Evolutionary conservation across 176 grass and related monocot genomes (phyloP).

Genomic region (Areca catechu): DNA sequence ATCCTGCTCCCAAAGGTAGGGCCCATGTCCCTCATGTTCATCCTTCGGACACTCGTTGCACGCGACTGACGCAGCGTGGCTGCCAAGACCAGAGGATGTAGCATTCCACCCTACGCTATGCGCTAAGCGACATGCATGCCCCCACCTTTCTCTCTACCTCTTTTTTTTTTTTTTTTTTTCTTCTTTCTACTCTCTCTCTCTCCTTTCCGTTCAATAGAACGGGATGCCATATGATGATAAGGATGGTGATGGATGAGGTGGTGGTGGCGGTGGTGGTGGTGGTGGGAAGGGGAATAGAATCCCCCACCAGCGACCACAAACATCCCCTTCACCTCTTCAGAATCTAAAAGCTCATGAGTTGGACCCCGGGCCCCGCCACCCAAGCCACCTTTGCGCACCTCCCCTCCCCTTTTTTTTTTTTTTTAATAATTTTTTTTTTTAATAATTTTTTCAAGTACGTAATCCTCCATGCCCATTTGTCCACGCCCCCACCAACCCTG

Average conservation of each 20-base stretch:
- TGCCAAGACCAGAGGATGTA: not conserved
- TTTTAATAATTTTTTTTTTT: not conserved
- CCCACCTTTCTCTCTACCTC: not conserved
- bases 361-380: conserved; percentile 4
- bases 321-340: conserved; percentile 9
- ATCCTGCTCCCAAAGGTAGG: too few relatives aligned
- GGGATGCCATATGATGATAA: not conserved
- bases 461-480: too few relatives aligned
- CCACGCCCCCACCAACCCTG: too few relatives aligned
- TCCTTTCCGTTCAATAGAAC: not conserved
- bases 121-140: not conserved
- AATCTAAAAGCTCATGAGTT: conserved; percentile 21
- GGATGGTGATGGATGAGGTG: not conserved
- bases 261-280: not conserved
- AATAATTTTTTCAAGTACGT: too few relatives aligned
- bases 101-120: not conserved
- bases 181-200: not conserved
- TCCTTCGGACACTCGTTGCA: too few relatives aligned
- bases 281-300: conserved; percentile 7
- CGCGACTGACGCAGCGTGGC: not conserved
- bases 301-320: not conserved
- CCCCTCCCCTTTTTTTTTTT: too few relatives aligned
- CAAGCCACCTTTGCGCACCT: too few relatives aligned
- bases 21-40: too few relatives aligned
- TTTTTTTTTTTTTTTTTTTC: not conserved